Base-by-base conservation (phyloP, 371 early-diverging fungal genomes). In the Rhizomucor miehei region DNA sequence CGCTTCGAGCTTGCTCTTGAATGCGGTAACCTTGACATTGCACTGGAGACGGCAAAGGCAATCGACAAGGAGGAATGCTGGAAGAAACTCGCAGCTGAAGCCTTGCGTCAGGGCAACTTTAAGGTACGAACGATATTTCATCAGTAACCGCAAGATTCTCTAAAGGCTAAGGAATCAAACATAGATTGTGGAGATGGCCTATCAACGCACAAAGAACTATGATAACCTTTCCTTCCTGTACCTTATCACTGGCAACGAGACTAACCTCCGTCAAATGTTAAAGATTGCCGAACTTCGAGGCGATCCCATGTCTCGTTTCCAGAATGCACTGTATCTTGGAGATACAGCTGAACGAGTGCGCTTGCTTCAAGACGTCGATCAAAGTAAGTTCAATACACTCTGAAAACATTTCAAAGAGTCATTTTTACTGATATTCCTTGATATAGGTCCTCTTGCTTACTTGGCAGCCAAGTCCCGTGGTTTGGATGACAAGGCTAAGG, bases 1-100 rank as follows among this genome's bases (percentile, higher is more conserved):
- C 89, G 97, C 6, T 97, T 98, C 67, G 99, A 98, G 63, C 83
- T 99, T 34, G 97, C 96, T 13, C 62, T 98, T 24, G 95, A 96
- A 67, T 97, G 97, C 58, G 97, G 95, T 36, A 94, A 98, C 65
- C 66, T 98, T 44, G 90, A 94, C 48, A 90, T 93, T 51, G 97
- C 96, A 3, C 71, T 92, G 36, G 95, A 94, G 63, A 90, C 92
- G 4, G 97, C 97, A 49, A 89, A 92, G 63, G 66, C 82, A 0
- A 75, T 98, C 63, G 90, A 97, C 61, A 80, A 84, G 62, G 87
- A 89, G 24, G 93, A 92, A 34, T 87, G 82, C 62, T 98, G 97
- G 98, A 71, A 73, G 38, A 85, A 90, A 71, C 70, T 98, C 14
- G 90, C 89, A 44, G 73, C 73, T 46, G 95, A 93, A 63, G 94